phyloP scores from a whole-genome alignment of 2,329 filamentous ascomycete genomes.

The Fusarium secorum region DNA sequence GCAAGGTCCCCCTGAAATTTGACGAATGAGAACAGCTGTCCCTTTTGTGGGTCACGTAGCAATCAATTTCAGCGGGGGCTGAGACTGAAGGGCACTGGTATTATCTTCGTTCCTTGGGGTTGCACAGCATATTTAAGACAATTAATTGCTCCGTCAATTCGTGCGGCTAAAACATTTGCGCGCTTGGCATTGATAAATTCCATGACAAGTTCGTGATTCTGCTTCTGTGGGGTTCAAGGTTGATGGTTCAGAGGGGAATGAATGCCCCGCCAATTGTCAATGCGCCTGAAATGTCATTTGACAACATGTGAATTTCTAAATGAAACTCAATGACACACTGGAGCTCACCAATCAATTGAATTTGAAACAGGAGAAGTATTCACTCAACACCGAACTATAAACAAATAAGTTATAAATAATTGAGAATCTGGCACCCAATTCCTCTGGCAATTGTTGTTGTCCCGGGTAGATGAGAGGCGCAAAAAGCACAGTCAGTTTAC shows the following conservation, averaged over 20 bases:
- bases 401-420: accelerated
- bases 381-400: accelerated
- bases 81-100: not conserved
- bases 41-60: conserved; percentile 27
- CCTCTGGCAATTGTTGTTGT: accelerated
- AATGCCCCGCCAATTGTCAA: not conserved
- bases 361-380: accelerated
- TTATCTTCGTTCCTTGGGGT: not conserved
- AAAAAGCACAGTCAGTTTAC: not conserved
- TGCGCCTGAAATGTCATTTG: accelerated
- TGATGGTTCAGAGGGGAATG: not conserved
- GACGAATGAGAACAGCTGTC: conserved; percentile 33
- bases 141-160: not conserved
- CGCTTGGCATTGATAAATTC: not conserved
- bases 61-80: not conserved
- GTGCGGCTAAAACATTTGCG: not conserved
- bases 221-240: not conserved
- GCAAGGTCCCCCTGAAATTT: conserved; percentile 17
- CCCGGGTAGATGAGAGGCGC: not conserved
- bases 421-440: accelerated
- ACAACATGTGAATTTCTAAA: accelerated
- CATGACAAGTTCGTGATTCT: conserved; percentile 1
- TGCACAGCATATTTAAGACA: not conserved
- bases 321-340: not conserved
- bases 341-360: not conserved